Conservation (phyloP, 1,284 basidiomycete genomes). For the Ustilago tritici region DNA sequence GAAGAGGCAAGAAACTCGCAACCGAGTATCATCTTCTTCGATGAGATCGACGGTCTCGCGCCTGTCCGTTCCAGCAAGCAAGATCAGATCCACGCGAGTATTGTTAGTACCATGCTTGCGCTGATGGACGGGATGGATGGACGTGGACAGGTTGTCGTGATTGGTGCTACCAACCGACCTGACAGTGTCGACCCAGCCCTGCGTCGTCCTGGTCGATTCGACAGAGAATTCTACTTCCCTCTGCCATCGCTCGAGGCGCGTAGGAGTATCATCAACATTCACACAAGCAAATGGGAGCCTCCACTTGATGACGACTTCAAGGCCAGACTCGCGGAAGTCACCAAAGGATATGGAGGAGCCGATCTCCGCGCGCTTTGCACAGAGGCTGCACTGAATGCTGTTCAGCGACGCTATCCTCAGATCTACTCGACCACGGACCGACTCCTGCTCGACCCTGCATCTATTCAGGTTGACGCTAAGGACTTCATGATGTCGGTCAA, state of each 20-base stretch:
- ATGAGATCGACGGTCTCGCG: conserved; percentile 98
- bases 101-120: conserved; percentile 94
- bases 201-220: conserved; percentile 93
- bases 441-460: conserved; percentile 84
- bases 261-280: conserved; percentile 88
- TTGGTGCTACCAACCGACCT: conserved; percentile 96
- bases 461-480: conserved; percentile 85
- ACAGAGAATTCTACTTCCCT: conserved; percentile 98
- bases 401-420: conserved; percentile 95
- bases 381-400: conserved; percentile 94
- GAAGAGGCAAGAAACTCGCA: conserved; percentile 94
- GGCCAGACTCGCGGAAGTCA: conserved; percentile 83
- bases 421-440: conserved; percentile 94
- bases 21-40: conserved; percentile 95
- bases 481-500: conserved; percentile 99
- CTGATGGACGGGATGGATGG: conserved; percentile 99
- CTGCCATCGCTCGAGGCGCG: conserved; percentile 86
- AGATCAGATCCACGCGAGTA: conserved; percentile 98
- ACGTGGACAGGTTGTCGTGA: conserved; percentile 92
- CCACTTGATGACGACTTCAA: conserved; percentile 78
- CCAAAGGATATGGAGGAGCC: conserved; percentile 98
- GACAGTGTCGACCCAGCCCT: conserved; percentile 97
- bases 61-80: conserved; percentile 98
- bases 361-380: conserved; percentile 82
- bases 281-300: conserved; percentile 90